Percentiles rank a stretch among this genome's conserved stretches.
Evolutionary conservation across 1,284 basidiomycete genomes (phyloP).

Genomic region (Cystobasidium pallidum): DNA sequence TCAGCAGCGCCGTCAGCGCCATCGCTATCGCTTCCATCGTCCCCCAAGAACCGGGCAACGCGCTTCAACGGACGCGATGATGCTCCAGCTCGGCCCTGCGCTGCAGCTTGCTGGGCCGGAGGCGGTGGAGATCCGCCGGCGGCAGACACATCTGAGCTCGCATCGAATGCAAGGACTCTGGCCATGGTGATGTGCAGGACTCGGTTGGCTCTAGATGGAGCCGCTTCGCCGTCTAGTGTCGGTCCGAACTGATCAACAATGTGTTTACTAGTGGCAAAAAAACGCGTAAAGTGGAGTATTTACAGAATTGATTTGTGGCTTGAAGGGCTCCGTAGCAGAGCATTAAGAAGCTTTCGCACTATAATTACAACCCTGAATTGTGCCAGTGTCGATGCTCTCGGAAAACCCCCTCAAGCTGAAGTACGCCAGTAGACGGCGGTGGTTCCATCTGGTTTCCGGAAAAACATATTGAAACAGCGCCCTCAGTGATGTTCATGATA

Average conservation of each 20-base stretch:
- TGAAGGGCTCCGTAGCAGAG: too few relatives aligned
- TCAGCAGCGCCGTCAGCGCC: slow-evolving; percentile 7
- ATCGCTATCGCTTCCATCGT: slow-evolving; percentile 47
- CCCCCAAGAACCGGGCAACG: slow-evolving; percentile 45
- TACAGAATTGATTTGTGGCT: too few relatives aligned
- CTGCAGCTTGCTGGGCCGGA: neutral
- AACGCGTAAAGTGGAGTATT: neutral
- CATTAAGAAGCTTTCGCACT: neutral
- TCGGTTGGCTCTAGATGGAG: neutral
- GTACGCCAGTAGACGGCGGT: slow-evolving; percentile 51
- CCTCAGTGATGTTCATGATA: too few relatives aligned
- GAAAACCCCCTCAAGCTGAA: slow-evolving; percentile 40
- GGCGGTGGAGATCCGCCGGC: neutral
- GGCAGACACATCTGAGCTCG: neutral
- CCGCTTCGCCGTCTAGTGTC: neutral
- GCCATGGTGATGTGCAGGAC: neutral
- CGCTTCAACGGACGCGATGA: slow-evolving; percentile 40
- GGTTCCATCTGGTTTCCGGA: slow-evolving; percentile 26
- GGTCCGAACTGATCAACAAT: neutral
- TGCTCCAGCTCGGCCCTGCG: slow-evolving; percentile 3
- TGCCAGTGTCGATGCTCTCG: slow-evolving; percentile 21
- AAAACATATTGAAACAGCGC: too few relatives aligned
- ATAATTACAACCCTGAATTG: neutral
- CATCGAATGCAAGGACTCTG: slow-evolving; percentile 22
- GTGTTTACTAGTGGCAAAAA: neutral